A percentile compares a stretch with the other conserved stretches of the same genome.
Conservation (phyloP, 2,329 filamentous ascomycete genomes). For the Sporothrix protearum region DNA sequence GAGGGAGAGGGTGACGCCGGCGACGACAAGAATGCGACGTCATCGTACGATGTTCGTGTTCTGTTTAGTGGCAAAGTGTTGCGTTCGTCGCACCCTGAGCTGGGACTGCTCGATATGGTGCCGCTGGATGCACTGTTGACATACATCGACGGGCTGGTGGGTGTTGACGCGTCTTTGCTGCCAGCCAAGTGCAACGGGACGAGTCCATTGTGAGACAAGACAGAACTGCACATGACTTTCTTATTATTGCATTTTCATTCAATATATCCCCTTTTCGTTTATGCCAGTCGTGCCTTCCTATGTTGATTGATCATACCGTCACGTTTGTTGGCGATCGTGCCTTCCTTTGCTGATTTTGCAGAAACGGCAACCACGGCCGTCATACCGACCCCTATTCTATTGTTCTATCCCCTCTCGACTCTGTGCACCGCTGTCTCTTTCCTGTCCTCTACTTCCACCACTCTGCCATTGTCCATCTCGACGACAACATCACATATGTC, state of each 20-base stretch:
- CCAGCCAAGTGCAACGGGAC: slow-evolving; percentile 29
- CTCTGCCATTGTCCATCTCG: neutral
- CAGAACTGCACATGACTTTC: neutral
- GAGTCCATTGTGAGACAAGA: slow-evolving; percentile 11
- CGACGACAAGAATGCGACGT: neutral
- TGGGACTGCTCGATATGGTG: slow-evolving; percentile 70
- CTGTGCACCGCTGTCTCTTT: too few relatives aligned
- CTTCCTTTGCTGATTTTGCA: neutral
- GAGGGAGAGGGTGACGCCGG: neutral
- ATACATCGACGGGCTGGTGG: slow-evolving; percentile 71
- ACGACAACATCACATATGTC: slow-evolving; percentile 7
- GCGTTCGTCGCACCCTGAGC: slow-evolving; percentile 61
- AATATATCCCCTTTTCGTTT: neutral
- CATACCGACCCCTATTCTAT: neutral
- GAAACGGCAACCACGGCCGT: neutral
- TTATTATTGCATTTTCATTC: neutral
- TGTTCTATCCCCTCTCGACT: neutral
- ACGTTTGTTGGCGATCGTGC: neutral
- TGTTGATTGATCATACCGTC: neutral
- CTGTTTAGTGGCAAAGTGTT: slow-evolving; percentile 68
- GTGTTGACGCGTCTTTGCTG: slow-evolving; percentile 43
- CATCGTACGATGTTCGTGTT: slow-evolving; percentile 58
- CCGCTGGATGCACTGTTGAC: slow-evolving; percentile 59
- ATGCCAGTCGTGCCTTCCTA: neutral
- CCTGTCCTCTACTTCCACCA: neutral